These are phyloP conservation scores for Saccharomyces uvarum DNA, from an alignment of 1,139 yeast genomes.

Conservation along the genomic window DNA sequence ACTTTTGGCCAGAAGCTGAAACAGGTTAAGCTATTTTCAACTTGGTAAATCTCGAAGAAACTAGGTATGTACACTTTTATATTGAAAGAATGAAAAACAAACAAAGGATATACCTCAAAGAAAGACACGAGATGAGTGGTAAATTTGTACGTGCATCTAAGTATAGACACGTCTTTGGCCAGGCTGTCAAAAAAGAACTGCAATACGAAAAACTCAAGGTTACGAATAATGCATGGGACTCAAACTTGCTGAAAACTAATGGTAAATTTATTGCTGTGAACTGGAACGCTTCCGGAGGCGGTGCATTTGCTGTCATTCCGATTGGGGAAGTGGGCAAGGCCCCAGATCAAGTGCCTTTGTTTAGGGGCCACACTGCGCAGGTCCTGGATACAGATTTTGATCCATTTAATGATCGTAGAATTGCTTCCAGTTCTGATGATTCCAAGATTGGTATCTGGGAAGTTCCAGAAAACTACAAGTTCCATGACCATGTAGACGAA, in stretches of 20 bases:
- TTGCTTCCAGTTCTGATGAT: conserved; percentile 88
- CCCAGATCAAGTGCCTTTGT: conserved; percentile 86
- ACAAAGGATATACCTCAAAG: neutral
- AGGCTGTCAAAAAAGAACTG: conserved; percentile 77
- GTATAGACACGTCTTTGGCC: conserved; percentile 93
- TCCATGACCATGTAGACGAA: conserved; percentile 31
- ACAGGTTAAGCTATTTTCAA: neutral
- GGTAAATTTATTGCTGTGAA: conserved; percentile 80
- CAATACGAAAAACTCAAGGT: conserved; percentile 81
- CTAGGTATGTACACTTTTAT: neutral
- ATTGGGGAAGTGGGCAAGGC: conserved; percentile 81
- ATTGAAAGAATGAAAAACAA: neutral
- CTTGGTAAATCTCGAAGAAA: neutral
- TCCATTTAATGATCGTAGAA: conserved; percentile 70
- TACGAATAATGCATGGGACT: conserved; percentile 93
- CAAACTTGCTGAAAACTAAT: conserved; percentile 76
- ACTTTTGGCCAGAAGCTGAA: neutral
- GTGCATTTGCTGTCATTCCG: conserved; percentile 92
- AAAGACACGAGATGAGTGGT: conserved; percentile 46
- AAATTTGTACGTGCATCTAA: conserved; percentile 94
- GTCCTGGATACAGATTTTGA: conserved; percentile 88
- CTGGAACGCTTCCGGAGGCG: conserved; percentile 96
- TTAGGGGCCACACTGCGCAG: conserved; percentile 92
- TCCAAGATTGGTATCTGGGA: conserved; percentile 83
- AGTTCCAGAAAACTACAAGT: conserved; percentile 72